A percentile compares a stretch with the other conserved stretches of the same genome.
Evolutionary conservation across 1,284 basidiomycete species (phyloP).

Genomic region (Sphagnurus paluster): DNA sequence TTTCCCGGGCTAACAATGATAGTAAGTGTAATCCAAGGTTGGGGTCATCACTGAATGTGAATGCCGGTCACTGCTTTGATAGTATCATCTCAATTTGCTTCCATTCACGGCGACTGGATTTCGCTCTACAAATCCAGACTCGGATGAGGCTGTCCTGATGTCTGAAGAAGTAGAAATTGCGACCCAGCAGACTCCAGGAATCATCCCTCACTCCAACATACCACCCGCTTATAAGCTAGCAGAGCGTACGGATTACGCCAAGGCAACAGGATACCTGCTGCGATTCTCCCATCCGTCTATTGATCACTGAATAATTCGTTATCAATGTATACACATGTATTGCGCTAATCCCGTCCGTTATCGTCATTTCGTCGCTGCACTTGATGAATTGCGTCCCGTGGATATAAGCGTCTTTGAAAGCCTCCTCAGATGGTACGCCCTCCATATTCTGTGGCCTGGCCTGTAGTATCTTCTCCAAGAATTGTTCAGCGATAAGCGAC

Average conservation of each 20-base stretch:
- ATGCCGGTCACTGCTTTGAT: background rate
- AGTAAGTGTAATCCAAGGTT: slow-evolving; percentile 36
- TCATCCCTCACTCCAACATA: slow-evolving; percentile 45
- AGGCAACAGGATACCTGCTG: slow-evolving; percentile 49
- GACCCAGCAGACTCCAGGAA: slow-evolving; percentile 41
- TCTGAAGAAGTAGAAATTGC: slow-evolving; percentile 44
- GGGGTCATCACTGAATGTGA: background rate
- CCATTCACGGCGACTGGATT: slow-evolving; percentile 49
- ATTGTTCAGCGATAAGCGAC: no score
- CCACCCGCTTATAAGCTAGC: slow-evolving; percentile 53
- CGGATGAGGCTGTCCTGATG: slow-evolving; percentile 32
- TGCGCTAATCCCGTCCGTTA: no score
- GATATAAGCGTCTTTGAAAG: no score
- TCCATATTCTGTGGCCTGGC: no score
- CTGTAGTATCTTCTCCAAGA: no score
- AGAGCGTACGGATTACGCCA: slow-evolving; percentile 48
- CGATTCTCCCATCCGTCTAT: no score
- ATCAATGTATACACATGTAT: no score
- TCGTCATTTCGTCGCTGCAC: no score
- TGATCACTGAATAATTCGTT: no score
- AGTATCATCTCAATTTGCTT: slow-evolving; percentile 52
- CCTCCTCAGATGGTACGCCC: no score
- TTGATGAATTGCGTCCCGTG: no score
- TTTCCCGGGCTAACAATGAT: slow-evolving; percentile 53
- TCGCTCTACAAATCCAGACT: slow-evolving; percentile 24